Conservation (phyloP, 495 filamentous ascomycete species). For the Polyplosphaeria fusca region DNA sequence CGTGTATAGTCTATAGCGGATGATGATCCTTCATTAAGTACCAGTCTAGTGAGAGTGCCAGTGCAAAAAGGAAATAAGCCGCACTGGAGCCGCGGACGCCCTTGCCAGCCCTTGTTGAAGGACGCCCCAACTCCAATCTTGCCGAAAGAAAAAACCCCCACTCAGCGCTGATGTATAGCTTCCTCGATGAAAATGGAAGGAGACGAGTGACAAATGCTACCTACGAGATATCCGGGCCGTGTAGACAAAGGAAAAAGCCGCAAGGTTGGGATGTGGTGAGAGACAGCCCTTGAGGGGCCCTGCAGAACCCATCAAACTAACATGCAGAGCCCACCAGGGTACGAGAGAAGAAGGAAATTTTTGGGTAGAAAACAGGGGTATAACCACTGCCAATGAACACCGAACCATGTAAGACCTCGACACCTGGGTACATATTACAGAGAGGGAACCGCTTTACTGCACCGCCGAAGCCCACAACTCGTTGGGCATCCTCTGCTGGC, state of each 20-base stretch:
- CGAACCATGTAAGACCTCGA: conserved; percentile 25
- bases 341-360: conserved; percentile 15
- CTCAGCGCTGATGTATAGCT: not conserved
- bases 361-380: conserved; percentile 32
- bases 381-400: conserved; percentile 33
- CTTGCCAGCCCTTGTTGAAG: conserved; percentile 21
- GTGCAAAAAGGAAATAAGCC: conserved; percentile 8
- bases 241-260: conserved; percentile 11
- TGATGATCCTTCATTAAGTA: conserved; percentile 35
- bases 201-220: conserved; percentile 22
- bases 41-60: conserved; percentile 31
- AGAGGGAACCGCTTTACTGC: conserved; percentile 31
- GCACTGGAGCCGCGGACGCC: conserved; percentile 27
- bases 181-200: not conserved
- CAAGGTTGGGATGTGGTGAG: conserved; percentile 5
- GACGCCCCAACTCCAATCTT: conserved; percentile 23
- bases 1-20: conserved; percentile 25
- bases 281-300: not conserved
- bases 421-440: conserved; percentile 14
- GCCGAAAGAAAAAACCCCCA: conserved; percentile 6
- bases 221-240: conserved; percentile 1
- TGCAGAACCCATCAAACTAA: conserved; percentile 8
- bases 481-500: conserved; percentile 33
- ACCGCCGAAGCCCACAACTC: conserved; percentile 38
- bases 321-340: conserved; percentile 17